These are phyloP conservation scores for Rhizopogon sp. DNA, from an alignment of 768 basidiomycete genomes.

Conservation along the genomic window DNA sequence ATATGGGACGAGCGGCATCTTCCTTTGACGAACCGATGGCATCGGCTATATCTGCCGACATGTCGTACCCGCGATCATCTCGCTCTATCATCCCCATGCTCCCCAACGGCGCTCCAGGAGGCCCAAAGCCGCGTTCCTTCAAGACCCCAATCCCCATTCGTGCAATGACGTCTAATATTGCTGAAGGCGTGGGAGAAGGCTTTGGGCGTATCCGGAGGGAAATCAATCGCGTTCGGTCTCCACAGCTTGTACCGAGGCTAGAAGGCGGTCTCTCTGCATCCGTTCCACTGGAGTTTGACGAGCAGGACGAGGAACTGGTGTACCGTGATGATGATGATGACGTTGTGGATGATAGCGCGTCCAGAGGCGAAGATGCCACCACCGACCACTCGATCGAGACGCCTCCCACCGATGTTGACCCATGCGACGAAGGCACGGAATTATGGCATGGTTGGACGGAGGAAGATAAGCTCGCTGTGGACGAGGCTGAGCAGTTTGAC, in stretches of 20 bases:
- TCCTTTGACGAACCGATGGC: conserved; percentile 72
- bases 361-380: conserved; percentile 19
- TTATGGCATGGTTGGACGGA: conserved; percentile 18
- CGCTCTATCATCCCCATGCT: conserved; percentile 65
- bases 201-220: conserved; percentile 55
- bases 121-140: conserved; percentile 33
- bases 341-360: conserved; percentile 17
- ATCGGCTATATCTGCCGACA: conserved; percentile 60
- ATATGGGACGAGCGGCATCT: conserved; percentile 40
- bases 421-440: conserved; percentile 12
- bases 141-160: conserved; percentile 54
- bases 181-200: conserved; percentile 55
- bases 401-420: conserved; percentile 26
- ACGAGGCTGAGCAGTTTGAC: conserved; percentile 28
- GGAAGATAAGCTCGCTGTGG: conserved; percentile 25
- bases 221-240: conserved; percentile 47
- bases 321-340: conserved; percentile 16
- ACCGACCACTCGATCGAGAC: conserved; percentile 32
- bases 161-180: conserved; percentile 42
- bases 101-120: conserved; percentile 58
- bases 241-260: conserved; percentile 26
- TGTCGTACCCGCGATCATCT: conserved; percentile 42
- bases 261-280: conserved; percentile 19
- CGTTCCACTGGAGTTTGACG: conserved; percentile 53
- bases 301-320: conserved; percentile 62